These are phyloP conservation scores for Mallotus repandus DNA, from an alignment of 441 rosid species.

Conservation along the genomic window DNA sequence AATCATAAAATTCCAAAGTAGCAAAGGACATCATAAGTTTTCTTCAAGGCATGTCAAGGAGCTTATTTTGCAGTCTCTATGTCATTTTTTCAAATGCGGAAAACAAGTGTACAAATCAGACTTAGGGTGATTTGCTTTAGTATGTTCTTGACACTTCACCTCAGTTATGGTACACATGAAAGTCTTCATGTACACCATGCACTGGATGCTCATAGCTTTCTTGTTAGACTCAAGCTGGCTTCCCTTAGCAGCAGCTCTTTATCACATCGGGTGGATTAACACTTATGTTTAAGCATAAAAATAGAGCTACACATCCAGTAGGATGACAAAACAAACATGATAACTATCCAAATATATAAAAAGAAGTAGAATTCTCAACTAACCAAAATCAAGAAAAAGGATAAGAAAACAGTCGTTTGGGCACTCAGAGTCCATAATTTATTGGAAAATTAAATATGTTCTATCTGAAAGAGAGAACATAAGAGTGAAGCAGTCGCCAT, in stretches of 20 bases:
- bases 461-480: background rate
- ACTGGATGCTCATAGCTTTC: conserved; percentile 57
- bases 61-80: background rate
- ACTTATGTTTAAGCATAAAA: too few species aligned
- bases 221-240: conserved; percentile 56
- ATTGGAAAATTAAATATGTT: background rate
- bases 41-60: too few species aligned
- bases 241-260: conserved; percentile 33
- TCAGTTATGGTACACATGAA: conserved; percentile 55
- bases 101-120: conserved; percentile 43
- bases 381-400: background rate
- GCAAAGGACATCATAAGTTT: conserved; percentile 1
- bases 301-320: too few species aligned
- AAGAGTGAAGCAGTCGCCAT: conserved; percentile 23
- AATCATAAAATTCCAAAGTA: conserved; percentile 3
- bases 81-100: conserved; percentile 49
- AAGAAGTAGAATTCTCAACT: too few species aligned
- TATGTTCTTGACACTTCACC: conserved; percentile 54
- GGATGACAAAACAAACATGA: too few species aligned
- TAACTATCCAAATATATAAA: too few species aligned
- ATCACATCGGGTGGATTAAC: too few species aligned
- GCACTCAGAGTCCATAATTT: background rate
- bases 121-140: conserved; percentile 51
- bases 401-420: too few species aligned
- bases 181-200: conserved; percentile 58